A percentile compares a stretch with the other conserved stretches of the same genome.
Evolutionary conservation across 2,329 filamentous ascomycete species (phyloP).

Genomic region (Microsporum canis): DNA sequence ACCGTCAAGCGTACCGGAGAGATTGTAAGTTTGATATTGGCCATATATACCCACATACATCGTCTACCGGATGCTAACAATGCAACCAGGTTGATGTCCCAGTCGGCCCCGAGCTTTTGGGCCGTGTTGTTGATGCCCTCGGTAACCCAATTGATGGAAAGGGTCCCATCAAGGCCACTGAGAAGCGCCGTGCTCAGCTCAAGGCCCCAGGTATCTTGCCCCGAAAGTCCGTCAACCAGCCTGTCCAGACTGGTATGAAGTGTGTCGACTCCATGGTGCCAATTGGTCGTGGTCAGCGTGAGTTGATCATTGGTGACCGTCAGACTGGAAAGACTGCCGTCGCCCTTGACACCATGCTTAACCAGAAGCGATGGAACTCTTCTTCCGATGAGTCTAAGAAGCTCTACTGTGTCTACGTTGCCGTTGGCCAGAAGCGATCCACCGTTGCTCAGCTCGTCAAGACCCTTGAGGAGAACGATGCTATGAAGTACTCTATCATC

Average conservation of each 20-base stretch:
- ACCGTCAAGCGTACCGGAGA: conserved; percentile 98
- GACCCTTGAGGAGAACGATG: conserved; percentile 98
- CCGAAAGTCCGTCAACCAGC: conserved; percentile 93
- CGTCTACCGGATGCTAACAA: neutral
- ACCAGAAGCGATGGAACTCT: conserved; percentile 98
- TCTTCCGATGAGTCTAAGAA: conserved; percentile 84
- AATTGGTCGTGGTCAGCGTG: conserved; percentile 99
- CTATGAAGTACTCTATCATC: conserved; percentile 94
- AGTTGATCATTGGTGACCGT: conserved; percentile 99
- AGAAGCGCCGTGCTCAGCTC: conserved; percentile 92
- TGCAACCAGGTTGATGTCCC: conserved; percentile 74
- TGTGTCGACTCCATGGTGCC: conserved; percentile 99
- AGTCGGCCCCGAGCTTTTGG: conserved; percentile 83
- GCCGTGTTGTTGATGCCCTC: conserved; percentile 95
- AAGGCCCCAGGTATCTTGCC: conserved; percentile 98
- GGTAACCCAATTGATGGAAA: conserved; percentile 99
- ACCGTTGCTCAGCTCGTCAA: conserved; percentile 98
- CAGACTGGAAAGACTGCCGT: conserved; percentile 99
- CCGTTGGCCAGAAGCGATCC: conserved; percentile 97
- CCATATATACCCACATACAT: neutral
- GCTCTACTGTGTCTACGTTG: conserved; percentile 99
- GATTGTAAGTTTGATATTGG: conserved; percentile 60
- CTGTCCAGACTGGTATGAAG: conserved; percentile 98
- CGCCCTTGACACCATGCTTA: conserved; percentile 93
- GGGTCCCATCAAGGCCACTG: conserved; percentile 84